A percentile compares a stretch with the other conserved stretches of the same genome.
phyloP scores from a whole-genome alignment of 176 grass and related monocot genomes.

The Typha latifolia region DNA sequence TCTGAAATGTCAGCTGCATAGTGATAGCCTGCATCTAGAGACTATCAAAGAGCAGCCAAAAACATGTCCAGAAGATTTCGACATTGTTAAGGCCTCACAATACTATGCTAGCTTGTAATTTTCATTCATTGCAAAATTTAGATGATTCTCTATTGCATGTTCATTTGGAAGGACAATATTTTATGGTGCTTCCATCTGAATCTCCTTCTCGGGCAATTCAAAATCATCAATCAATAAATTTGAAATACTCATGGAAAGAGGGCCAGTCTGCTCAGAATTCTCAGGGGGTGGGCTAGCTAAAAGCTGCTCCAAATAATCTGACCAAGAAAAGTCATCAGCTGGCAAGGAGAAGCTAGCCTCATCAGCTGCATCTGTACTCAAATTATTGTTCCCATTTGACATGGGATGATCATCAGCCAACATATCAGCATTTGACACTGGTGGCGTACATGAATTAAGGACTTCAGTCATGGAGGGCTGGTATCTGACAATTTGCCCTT shows the following conservation, averaged over 20 bases:
- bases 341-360: not conserved
- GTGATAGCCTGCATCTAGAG: too few relatives aligned
- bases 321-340: not conserved
- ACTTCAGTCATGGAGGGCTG: constrained; percentile 1
- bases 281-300: not conserved
- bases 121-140: too few relatives aligned
- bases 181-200: not conserved
- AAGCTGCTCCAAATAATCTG: constrained; percentile 7
- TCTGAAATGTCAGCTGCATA: too few relatives aligned
- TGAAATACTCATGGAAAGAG: not conserved
- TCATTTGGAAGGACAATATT: too few relatives aligned
- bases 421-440: not conserved
- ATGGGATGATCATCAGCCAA: not conserved
- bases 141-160: too few relatives aligned
- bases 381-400: not conserved
- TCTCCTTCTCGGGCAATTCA: constrained; percentile 4
- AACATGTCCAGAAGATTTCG: too few relatives aligned
- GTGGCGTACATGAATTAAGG: not conserved
- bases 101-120: too few relatives aligned
- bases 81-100: too few relatives aligned
- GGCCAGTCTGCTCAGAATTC: not conserved
- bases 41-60: too few relatives aligned
- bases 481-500: constrained; percentile 14
- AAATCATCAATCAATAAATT: constrained; percentile 2
- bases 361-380: too few relatives aligned